Evolutionary conservation across 106 monocot species (phyloP), one percentile per base, ranked within the genome.

Genomic region (Chionographis japonica): DNA sequence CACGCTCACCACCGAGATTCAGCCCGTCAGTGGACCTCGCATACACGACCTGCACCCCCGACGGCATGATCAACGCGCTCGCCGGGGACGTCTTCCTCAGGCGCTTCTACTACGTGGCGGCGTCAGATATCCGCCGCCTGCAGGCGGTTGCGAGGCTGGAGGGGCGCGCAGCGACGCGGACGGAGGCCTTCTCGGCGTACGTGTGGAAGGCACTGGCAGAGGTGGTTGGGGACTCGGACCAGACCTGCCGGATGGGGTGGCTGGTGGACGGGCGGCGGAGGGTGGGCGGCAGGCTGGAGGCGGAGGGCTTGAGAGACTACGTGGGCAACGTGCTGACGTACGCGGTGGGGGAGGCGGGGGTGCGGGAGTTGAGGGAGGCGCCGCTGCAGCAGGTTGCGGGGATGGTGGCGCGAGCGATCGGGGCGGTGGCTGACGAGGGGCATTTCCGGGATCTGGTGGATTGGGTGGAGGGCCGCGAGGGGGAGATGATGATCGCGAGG

Each of bases 401-500:
- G 37, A 58, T 58, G 55, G 74, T 54, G 37, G 36, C 46, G 41
- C 40, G 53, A 36, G 74, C 81, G 40, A 77, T 77, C 43, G 46
- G 10, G 36, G 67, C 68, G 38, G 77, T 59, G 40, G 63, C 77
- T 13, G 10, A 72, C 36, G 27, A 68, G 57, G 72, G 72, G 13
- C 65, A 72, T 49, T 81, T 72, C n/a, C 37, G 67, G 54, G 66
- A 81, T 19, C 61, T 81, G 53, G 62, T 77, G 46, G 76, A 77
- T 27, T 81, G 71, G 81, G 62, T 77, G 53, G 81, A 81, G 40
- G 2, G 11, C 5, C 58, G 60, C 4, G 27, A 27, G 27, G 15
- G 15, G 2, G 20, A 16, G 46, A 58, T 20, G 40, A 50, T 70
- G 50, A 0, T 70, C 50, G 54, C 69, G 52, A 67, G 37, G 61